A percentile compares a stretch with the other conserved stretches of the same genome.
phyloP scores from a whole-genome alignment of 2,329 filamentous ascomycete species.

The Thielaviopsis musarum region DNA sequence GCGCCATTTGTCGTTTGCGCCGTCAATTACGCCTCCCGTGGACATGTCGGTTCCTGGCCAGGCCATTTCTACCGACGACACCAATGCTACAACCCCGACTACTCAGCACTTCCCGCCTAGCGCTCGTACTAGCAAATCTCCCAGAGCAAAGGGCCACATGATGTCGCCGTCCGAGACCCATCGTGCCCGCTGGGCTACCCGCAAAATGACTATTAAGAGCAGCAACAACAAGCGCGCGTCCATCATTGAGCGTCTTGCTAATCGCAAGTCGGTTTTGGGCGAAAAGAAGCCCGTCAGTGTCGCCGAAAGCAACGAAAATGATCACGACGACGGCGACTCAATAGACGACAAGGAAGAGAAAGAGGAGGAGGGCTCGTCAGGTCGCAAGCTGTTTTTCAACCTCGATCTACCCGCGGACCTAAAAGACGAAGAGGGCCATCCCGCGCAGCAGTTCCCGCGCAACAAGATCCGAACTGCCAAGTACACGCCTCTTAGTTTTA shows the following conservation, averaged over 20 bases:
- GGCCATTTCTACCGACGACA: slow-evolving; percentile 10
- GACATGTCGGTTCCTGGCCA: slow-evolving; percentile 10
- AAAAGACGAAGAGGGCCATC: slow-evolving; percentile 66
- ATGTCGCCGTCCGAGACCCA: slow-evolving; percentile 32
- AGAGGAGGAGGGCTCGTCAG: slow-evolving; percentile 17
- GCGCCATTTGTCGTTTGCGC: slow-evolving; percentile 11
- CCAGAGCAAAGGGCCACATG: slow-evolving; percentile 9
- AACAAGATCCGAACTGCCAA: slow-evolving; percentile 98
- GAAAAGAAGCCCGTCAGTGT: slow-evolving; percentile 50
- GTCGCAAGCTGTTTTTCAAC: slow-evolving; percentile 68
- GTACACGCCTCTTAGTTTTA: slow-evolving; percentile 86
- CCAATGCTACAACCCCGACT: slow-evolving; percentile 8
- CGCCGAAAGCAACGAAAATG: slow-evolving; percentile 19
- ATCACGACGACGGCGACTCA: slow-evolving; percentile 23
- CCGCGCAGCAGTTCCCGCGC: slow-evolving; percentile 52
- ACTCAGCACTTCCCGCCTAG: slow-evolving; percentile 8
- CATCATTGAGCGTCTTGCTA: slow-evolving; percentile 59
- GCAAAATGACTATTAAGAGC: slow-evolving; percentile 60
- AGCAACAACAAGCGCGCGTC: slow-evolving; percentile 66
- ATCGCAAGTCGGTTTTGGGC: slow-evolving; percentile 33
- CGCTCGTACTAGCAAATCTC: slow-evolving; percentile 6
- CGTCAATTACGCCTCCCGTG: slow-evolving; percentile 7
- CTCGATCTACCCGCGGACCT: slow-evolving; percentile 56
- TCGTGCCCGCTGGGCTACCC: slow-evolving; percentile 90
- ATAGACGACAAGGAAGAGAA: slow-evolving; percentile 19